Evolutionary conservation across 139 green algal species (phyloP), one percentile per base, ranked within the genome.

Genomic region (Mesotaenium endlicherianum): DNA sequence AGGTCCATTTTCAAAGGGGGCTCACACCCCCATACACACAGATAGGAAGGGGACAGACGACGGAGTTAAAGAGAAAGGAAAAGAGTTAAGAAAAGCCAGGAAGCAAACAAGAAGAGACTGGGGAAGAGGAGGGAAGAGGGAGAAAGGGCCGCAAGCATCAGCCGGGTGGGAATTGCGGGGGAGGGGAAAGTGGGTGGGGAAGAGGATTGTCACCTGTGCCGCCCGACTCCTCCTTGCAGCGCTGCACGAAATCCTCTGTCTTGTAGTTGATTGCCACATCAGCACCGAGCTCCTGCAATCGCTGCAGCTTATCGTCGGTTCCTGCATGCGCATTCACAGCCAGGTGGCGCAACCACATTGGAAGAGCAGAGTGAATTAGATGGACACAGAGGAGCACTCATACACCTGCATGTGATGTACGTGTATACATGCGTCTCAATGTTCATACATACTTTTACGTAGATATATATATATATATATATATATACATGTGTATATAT

Each of bases 141-240:
- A n/a, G n/a, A n/a, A n/a, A n/a, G n/a, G n/a, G n/a, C n/a, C n/a
- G n/a, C n/a, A n/a, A n/a, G n/a, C n/a, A n/a, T n/a, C n/a, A n/a
- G n/a, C n/a, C n/a, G n/a, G n/a, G n/a, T n/a, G n/a, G n/a, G n/a
- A n/a, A n/a, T n/a, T n/a, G n/a, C n/a, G n/a, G n/a, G n/a, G n/a
- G n/a, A n/a, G n/a, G n/a, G n/a, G n/a, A n/a, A n/a, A n/a, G n/a
- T n/a, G n/a, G n/a, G n/a, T n/a, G n/a, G n/a, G n/a, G n/a, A n/a
- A n/a, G n/a, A n/a, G n/a, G n/a, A n/a, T n/a, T n/a, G n/a, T n/a
- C 36, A 77, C 75, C 75, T 77, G 80, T 75, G 26, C 75, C 75
- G 26, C 40, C 31, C 26, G 75, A 77, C 49, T 76, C 75, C 1
- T 82, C 50, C 75, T 82, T 82, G 11, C 38, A n/a, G 31, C 49